These are phyloP conservation scores for Tuber borchii DNA, from an alignment of 495 filamentous ascomycete genomes.

Conservation along the genomic window DNA sequence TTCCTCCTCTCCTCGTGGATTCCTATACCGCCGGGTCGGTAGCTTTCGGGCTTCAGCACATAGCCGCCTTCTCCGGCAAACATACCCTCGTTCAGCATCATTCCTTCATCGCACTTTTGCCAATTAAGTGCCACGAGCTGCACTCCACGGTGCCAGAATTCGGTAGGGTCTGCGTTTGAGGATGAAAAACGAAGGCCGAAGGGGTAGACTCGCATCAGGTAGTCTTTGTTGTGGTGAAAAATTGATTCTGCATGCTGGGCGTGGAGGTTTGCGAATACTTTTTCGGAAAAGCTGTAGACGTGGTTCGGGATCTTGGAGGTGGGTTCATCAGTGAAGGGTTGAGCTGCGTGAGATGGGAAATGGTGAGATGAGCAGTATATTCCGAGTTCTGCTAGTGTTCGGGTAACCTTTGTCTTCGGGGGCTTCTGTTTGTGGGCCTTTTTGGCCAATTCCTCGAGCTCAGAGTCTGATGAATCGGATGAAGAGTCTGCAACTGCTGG, in stretches of 20 bases:
- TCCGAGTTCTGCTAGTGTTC: slow-evolving; percentile 64
- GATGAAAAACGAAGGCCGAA: slow-evolving; percentile 73
- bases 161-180: slow-evolving; percentile 74
- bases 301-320: slow-evolving; percentile 71
- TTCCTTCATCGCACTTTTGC: slow-evolving; percentile 83
- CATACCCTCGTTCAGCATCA: slow-evolving; percentile 95
- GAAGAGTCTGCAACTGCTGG: slow-evolving; percentile 9
- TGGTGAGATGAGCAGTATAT: slow-evolving; percentile 76
- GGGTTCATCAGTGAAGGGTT: slow-evolving; percentile 46
- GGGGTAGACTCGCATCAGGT: slow-evolving; percentile 84
- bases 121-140: slow-evolving; percentile 93
- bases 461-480: slow-evolving; percentile 27
- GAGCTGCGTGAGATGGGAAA: slow-evolving; percentile 51
- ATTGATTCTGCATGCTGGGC: slow-evolving; percentile 54
- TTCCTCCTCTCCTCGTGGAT: slow-evolving; percentile 49
- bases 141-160: slow-evolving; percentile 82
- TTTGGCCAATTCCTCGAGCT: slow-evolving; percentile 31
- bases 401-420: slow-evolving; percentile 65
- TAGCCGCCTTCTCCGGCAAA: slow-evolving; percentile 75
- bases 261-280: slow-evolving; percentile 64
- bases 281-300: slow-evolving; percentile 81
- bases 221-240: slow-evolving; percentile 75
- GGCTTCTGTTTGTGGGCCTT: slow-evolving; percentile 36
- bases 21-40: slow-evolving; percentile 48
- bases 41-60: slow-evolving; percentile 73